Percentiles rank a stretch among this genome's conserved stretches.
These are phyloP conservation scores for Camellia lanceoleosa DNA, from an alignment of 148 eudicot species.

Conservation along the genomic window DNA sequence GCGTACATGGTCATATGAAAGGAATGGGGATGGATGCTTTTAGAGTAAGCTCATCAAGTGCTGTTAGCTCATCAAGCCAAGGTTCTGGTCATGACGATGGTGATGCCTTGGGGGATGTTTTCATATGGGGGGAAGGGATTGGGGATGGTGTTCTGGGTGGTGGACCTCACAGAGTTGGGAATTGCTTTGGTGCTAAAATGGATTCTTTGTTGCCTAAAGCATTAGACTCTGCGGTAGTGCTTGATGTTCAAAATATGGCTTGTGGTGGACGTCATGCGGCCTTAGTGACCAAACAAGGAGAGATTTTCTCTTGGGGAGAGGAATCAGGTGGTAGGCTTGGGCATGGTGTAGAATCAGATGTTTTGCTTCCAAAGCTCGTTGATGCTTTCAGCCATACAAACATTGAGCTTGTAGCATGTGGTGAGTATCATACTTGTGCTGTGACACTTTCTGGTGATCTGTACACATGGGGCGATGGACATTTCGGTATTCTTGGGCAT, in stretches of 20 bases:
- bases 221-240: conserved; percentile 91
- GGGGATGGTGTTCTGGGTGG: conserved; percentile 91
- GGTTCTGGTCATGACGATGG: conserved; percentile 99
- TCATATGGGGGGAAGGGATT: conserved; percentile 93
- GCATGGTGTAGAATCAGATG: conserved; percentile 95
- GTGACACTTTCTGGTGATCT: conserved; percentile 93
- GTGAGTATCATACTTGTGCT: conserved; percentile 93
- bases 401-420: conserved; percentile 94
- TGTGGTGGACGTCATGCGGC: conserved; percentile 94
- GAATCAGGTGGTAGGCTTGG: conserved; percentile 91
- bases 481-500: conserved; percentile 89
- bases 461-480: conserved; percentile 97
- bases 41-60: conserved; percentile 95
- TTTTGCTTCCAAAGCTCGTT: conserved; percentile 85
- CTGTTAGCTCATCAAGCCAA: conserved; percentile 97
- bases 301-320: conserved; percentile 98
- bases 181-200: conserved; percentile 47
- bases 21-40: conserved; percentile 74
- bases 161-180: conserved; percentile 62
- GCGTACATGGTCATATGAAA: conserved; percentile 72
- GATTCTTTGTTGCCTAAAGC: conserved; percentile 91
- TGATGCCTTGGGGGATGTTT: conserved; percentile 92
- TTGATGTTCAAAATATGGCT: conserved; percentile 96
- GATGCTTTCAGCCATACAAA: conserved; percentile 79
- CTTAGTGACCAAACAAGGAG: conserved; percentile 94